Evolutionary conservation across 441 rosid genomes (phyloP).

Genomic region (Aleurites moluccanus): DNA sequence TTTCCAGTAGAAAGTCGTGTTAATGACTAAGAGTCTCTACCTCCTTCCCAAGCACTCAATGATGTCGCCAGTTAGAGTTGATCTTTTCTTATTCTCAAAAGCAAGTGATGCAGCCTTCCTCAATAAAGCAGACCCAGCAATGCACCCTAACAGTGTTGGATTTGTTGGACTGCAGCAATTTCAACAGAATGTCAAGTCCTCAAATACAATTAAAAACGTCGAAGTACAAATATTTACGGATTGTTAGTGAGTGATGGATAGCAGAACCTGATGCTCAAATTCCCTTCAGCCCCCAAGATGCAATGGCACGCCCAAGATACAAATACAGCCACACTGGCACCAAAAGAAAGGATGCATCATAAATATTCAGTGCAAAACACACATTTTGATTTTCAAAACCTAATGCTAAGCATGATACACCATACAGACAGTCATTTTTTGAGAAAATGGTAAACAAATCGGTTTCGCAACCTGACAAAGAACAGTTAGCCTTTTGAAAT

Average conservation of each 20-base stretch:
- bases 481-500: no score
- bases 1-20: not conserved
- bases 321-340: slow-evolving; percentile 80
- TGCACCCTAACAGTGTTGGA: slow-evolving; percentile 77
- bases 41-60: slow-evolving; percentile 74
- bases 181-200: slow-evolving; percentile 5
- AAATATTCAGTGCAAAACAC: not conserved
- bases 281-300: slow-evolving; percentile 31
- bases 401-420: slow-evolving; percentile 2
- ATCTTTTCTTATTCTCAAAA: slow-evolving; percentile 59
- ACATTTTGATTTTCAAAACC: slow-evolving; percentile 1
- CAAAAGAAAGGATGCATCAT: slow-evolving; percentile 10
- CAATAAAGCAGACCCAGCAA: slow-evolving; percentile 76
- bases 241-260: not conserved
- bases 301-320: slow-evolving; percentile 74
- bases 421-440: not conserved
- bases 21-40: slow-evolving; percentile 30
- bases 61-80: slow-evolving; percentile 85
- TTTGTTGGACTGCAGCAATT: slow-evolving; percentile 37
- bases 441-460: no score
- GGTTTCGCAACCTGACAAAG: no score
- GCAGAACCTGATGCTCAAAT: slow-evolving; percentile 41
- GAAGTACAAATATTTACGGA: not conserved
- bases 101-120: slow-evolving; percentile 88
- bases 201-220: not conserved